Evolutionary conservation across 148 eudicot genomes (phyloP), one percentile per base, ranked within the genome.

Genomic region (Linanthus parryae): DNA sequence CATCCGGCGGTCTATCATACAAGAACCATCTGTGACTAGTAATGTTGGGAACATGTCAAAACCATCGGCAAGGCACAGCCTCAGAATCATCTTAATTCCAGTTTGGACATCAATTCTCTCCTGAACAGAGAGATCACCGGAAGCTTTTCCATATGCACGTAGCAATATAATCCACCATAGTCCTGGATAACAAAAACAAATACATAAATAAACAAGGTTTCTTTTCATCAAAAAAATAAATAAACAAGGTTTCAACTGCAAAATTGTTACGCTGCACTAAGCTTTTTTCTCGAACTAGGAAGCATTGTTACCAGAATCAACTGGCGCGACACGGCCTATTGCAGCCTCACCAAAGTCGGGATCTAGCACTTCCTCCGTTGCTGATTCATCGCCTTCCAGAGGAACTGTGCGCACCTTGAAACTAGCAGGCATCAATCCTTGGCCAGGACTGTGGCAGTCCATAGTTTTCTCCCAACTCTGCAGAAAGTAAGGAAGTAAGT

Each of bases 391-490:
- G 42, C 61, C 71, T 20, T 76, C 81, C 40, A 71, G 29, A 37
- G 73, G 65, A 27, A 61, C 70, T 5, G 71, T 58, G 46, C 69
- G 77, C 27, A 76, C 74, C 63, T 76, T 76, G 45, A 76, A 76
- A 66, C 81, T 76, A 55, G 81, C 81, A 44, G 81, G 81, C 81
- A 76, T 76, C 53, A 76, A 54, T 23, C 81, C 81, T 72, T 72
- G 81, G 52, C 81, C 81, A 26, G 81, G 81, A 54, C 74, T 76
- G 53, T 76, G 77, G 34, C 77, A 76, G 57, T 76, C 81, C 81
- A 76, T 76, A 39, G 81, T 76, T 65, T 76, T 76, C 61, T 76
- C 81, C 81, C 81, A 76, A 56, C 81, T 76, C 81, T 76, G 73
- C 43, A 48, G 48, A 24, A 8, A 44, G 5, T 14, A 31, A 31